These are phyloP conservation scores for Nicotiana attenuata DNA, from an alignment of 257 asterid species.

Conservation along the genomic window DNA sequence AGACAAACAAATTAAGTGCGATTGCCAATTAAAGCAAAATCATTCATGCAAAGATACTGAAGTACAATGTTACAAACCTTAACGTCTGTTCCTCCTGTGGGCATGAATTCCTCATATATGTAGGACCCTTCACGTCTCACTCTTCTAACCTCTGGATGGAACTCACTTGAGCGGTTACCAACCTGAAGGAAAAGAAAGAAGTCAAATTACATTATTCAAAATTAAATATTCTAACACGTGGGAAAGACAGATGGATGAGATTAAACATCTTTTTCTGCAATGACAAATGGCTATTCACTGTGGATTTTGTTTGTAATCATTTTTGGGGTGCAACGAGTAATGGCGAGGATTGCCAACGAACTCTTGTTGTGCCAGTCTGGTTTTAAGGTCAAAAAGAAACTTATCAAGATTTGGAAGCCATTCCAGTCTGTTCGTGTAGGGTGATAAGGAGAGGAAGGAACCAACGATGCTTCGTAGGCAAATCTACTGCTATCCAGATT, in stretches of 20 bases:
- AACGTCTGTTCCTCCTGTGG: slow-evolving; percentile 99
- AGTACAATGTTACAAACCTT: slow-evolving; percentile 47
- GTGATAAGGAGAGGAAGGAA: background rate
- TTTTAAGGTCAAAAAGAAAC: background rate
- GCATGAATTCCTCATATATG: slow-evolving; percentile 98
- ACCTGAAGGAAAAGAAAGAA: slow-evolving; percentile 48
- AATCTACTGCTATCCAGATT: background rate
- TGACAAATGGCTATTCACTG: background rate
- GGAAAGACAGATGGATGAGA: background rate
- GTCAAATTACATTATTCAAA: slow-evolving; percentile 8
- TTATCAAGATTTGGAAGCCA: background rate
- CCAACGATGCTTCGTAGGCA: background rate
- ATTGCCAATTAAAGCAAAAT: background rate
- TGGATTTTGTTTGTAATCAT: background rate
- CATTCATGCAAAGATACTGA: background rate
- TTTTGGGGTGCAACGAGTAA: background rate
- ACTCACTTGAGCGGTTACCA: slow-evolving; percentile 97
- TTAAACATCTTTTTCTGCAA: background rate
- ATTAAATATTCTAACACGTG: background rate
- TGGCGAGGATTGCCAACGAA: background rate
- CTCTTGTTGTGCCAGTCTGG: background rate
- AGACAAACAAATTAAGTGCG: background rate
- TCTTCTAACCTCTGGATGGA: slow-evolving; percentile 93
- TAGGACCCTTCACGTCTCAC: slow-evolving; percentile 99
- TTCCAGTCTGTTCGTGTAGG: background rate